These are phyloP conservation scores for Fusarium armeniacum DNA, from an alignment of 2,329 filamentous ascomycete genomes.

Conservation along the genomic window DNA sequence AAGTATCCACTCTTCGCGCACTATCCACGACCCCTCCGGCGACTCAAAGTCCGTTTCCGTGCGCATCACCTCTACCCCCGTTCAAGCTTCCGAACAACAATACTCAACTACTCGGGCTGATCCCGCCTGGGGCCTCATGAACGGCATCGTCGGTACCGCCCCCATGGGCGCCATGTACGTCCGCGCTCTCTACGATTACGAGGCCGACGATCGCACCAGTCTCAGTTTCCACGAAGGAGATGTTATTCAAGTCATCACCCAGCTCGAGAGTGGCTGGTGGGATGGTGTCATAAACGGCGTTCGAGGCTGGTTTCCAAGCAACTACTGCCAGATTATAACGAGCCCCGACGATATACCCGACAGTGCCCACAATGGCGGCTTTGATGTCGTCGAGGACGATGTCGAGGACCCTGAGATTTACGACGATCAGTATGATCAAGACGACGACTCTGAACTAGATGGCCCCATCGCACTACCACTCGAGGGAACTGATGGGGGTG, in stretches of 20 bases:
- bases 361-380: conserved; percentile 66
- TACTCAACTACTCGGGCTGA: conserved; percentile 47
- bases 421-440: conserved; percentile 77
- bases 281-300: conserved; percentile 98
- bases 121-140: conserved; percentile 63
- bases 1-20: conserved; percentile 53
- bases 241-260: conserved; percentile 97
- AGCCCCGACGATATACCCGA: conserved; percentile 80
- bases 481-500: conserved; percentile 72
- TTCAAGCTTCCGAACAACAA: conserved; percentile 47
- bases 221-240: conserved; percentile 97
- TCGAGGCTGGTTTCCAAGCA: conserved; percentile 98
- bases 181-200: conserved; percentile 96
- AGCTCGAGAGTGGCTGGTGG: conserved; percentile 99
- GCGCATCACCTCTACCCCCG: conserved; percentile 48
- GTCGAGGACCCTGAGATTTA: conserved; percentile 74
- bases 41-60: conserved; percentile 49
- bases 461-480: conserved; percentile 74
- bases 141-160: conserved; percentile 71
- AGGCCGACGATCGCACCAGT: conserved; percentile 96
- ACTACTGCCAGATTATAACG: conserved; percentile 92
- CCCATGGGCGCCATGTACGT: conserved; percentile 85
- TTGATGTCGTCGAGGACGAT: conserved; percentile 72
- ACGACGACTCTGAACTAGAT: conserved; percentile 73
- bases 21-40: conserved; percentile 51